Evolutionary conservation across 306 rosid species (phyloP).

Genomic region (Acacia melanoxylon): DNA sequence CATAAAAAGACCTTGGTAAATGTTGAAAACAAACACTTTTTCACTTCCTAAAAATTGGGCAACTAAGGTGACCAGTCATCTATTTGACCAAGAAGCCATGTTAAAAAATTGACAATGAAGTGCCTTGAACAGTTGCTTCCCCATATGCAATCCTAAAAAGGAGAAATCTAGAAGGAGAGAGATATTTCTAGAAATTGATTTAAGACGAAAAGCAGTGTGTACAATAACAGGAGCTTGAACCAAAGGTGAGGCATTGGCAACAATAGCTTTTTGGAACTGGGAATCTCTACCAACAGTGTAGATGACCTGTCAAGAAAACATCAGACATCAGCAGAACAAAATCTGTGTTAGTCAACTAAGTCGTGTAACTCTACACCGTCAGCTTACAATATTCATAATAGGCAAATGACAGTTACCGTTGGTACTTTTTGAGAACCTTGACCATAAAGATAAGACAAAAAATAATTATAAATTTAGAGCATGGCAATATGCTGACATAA

Average conservation of each 20-base stretch:
- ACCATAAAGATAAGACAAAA: background rate
- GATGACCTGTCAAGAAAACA: slow-evolving; percentile 67
- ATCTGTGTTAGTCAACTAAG: slow-evolving; percentile 12
- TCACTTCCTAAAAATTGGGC: background rate
- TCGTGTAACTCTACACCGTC: background rate
- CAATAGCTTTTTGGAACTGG: slow-evolving; percentile 66
- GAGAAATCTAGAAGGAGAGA: slow-evolving; percentile 13
- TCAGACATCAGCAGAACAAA: slow-evolving; percentile 24
- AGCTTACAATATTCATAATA: background rate
- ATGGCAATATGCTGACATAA: slow-evolving; percentile 12
- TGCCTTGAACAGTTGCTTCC: slow-evolving; percentile 11
- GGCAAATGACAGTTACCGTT: background rate
- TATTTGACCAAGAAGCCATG: slow-evolving; percentile 15
- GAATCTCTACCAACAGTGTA: slow-evolving; percentile 92
- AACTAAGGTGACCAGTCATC: background rate
- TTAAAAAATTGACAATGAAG: slow-evolving; percentile 3
- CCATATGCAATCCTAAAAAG: slow-evolving; percentile 4
- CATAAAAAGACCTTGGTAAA: background rate
- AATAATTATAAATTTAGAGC: slow-evolving; percentile 1
- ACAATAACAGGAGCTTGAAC: slow-evolving; percentile 80
- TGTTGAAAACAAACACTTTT: background rate
- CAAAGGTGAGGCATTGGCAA: slow-evolving; percentile 72
- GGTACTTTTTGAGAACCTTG: slow-evolving; percentile 2
- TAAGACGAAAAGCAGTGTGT: slow-evolving; percentile 34
- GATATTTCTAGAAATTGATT: slow-evolving; percentile 21